Evolutionary conservation across 2,329 filamentous ascomycete species (phyloP).

Genomic region (Sphaerulina populicola): DNA sequence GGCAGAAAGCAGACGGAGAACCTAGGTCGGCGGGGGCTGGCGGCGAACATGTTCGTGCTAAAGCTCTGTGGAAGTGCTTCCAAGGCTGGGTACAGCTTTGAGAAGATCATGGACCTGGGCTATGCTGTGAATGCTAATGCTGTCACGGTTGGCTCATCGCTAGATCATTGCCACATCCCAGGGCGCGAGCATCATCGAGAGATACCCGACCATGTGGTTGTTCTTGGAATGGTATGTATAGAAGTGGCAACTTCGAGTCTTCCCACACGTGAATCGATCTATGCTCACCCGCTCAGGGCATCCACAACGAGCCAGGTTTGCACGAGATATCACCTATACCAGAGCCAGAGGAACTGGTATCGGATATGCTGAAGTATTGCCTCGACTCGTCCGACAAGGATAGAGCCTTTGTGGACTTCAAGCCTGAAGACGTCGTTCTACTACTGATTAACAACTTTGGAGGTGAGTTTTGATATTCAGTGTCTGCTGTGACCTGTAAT

Average conservation of each 20-base stretch:
- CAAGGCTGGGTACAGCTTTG: constrained; percentile 39
- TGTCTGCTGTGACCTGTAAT: not conserved
- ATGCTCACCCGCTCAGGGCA: constrained; percentile 28
- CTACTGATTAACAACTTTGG: constrained; percentile 46
- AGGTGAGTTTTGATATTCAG: constrained; percentile 23
- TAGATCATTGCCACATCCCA: constrained; percentile 49
- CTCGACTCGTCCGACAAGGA: constrained; percentile 43
- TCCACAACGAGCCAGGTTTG: constrained; percentile 46
- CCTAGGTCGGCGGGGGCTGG: constrained; percentile 43
- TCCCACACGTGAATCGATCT: no score
- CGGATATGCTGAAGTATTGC: constrained; percentile 43
- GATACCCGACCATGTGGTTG: constrained; percentile 30
- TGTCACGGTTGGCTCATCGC: constrained; percentile 44
- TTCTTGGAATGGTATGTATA: constrained; percentile 35
- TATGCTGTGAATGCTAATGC: constrained; percentile 39
- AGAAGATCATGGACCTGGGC: constrained; percentile 39
- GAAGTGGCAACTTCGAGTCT: not conserved
- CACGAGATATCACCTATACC: constrained; percentile 43
- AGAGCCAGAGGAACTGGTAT: constrained; percentile 42
- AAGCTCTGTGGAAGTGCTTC: constrained; percentile 43
- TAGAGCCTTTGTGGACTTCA: constrained; percentile 44
- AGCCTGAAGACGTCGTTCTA: constrained; percentile 38
- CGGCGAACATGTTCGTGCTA: constrained; percentile 43
- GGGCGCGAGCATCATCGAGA: constrained; percentile 44
- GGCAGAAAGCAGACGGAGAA: constrained; percentile 41